Evolutionary conservation across 257 asterid genomes (phyloP).

Genomic region (Fraxinus anomala): DNA sequence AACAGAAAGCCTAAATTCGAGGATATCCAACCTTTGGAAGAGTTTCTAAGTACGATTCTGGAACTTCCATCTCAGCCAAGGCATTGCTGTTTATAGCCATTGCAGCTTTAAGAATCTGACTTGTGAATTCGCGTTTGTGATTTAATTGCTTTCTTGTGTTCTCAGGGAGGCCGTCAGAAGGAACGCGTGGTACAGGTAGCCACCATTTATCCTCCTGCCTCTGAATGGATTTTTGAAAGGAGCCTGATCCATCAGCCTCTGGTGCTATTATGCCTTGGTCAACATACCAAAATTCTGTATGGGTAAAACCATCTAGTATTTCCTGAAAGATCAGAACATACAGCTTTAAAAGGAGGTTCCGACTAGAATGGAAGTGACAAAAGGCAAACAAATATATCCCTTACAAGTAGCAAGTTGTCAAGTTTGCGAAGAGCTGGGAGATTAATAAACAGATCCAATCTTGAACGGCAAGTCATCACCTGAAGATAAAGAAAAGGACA

Average conservation of each 20-base stretch:
- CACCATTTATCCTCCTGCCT: slow-evolving; percentile 97
- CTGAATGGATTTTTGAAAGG: slow-evolving; percentile 57
- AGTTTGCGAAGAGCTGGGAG: slow-evolving; percentile 96
- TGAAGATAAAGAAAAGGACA: slow-evolving; percentile 32
- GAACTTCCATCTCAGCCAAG: slow-evolving; percentile 94
- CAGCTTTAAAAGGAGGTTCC: neutral
- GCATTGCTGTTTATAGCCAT: slow-evolving; percentile 68
- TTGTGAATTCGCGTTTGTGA: slow-evolving; percentile 77
- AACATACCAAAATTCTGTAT: slow-evolving; percentile 80
- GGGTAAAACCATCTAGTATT: slow-evolving; percentile 70
- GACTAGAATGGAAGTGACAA: neutral
- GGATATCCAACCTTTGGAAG: slow-evolving; percentile 78
- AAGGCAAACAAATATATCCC: slow-evolving; percentile 21
- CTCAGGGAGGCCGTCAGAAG: slow-evolving; percentile 71
- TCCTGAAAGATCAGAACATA: slow-evolving; percentile 46
- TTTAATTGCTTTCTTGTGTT: slow-evolving; percentile 52
- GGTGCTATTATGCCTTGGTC: slow-evolving; percentile 74
- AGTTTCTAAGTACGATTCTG: slow-evolving; percentile 74
- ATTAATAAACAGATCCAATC: slow-evolving; percentile 70
- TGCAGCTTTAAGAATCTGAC: slow-evolving; percentile 93
- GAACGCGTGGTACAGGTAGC: slow-evolving; percentile 95
- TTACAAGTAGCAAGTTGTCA: slow-evolving; percentile 87
- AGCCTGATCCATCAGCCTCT: slow-evolving; percentile 67
- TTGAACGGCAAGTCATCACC: slow-evolving; percentile 82
- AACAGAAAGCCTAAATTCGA: neutral